Conservation (phyloP, 2,329 filamentous ascomycete species). For the Paecilomyces fulvus region DNA sequence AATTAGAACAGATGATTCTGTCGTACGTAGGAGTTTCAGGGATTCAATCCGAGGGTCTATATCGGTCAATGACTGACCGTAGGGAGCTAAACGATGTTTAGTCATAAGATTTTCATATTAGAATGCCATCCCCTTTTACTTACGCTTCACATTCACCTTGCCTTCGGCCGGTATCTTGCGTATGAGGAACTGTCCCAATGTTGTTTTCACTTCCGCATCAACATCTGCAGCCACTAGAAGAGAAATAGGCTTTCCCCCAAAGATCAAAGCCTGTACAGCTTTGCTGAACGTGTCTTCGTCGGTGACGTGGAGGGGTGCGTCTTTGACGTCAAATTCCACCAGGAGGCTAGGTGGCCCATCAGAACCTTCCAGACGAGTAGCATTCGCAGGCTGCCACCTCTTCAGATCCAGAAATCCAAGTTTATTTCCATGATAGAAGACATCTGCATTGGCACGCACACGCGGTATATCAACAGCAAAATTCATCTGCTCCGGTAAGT, state of each 20-base stretch:
- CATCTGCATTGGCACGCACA: constrained; percentile 68
- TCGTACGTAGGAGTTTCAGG: constrained; percentile 65
- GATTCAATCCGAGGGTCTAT: constrained; percentile 59
- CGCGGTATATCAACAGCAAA: constrained; percentile 70
- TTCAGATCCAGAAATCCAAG: constrained; percentile 71
- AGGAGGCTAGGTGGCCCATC: constrained; percentile 56
- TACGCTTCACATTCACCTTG: constrained; percentile 85
- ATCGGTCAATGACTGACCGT: constrained; percentile 44
- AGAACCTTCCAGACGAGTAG: constrained; percentile 56
- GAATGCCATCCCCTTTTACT: constrained; percentile 40
- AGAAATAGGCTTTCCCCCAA: constrained; percentile 60
- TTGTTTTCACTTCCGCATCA: constrained; percentile 73
- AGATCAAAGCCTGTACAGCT: constrained; percentile 71
- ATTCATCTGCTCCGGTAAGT: constrained; percentile 76
- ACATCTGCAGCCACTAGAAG: constrained; percentile 71
- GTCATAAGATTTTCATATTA: constrained; percentile 14
- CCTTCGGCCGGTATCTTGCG: constrained; percentile 78
- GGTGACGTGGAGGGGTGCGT: constrained; percentile 76
- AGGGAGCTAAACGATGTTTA: constrained; percentile 45
- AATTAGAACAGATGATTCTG: constrained; percentile 60
- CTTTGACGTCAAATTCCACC: constrained; percentile 66
- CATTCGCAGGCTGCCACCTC: constrained; percentile 79
- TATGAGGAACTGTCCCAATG: constrained; percentile 70
- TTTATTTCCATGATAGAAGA: constrained; percentile 68
- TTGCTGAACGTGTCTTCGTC: constrained; percentile 70